A percentile compares a stretch with the other conserved stretches of the same genome.
Evolutionary conservation across 495 filamentous ascomycete species (phyloP).

Genomic region (Daldinia bambusicola): DNA sequence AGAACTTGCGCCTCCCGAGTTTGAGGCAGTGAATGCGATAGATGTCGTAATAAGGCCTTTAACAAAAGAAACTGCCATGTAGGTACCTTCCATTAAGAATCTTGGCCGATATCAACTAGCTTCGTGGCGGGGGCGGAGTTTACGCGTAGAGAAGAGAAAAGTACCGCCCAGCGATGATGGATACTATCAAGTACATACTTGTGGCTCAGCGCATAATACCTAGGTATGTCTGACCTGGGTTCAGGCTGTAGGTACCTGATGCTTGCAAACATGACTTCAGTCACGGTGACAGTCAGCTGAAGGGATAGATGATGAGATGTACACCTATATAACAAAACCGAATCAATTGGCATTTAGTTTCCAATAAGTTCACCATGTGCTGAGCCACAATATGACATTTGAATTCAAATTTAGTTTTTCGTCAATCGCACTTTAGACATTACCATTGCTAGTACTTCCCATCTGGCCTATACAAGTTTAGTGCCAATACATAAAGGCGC

Average conservation of each 20-base stretch:
- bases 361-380: neutral
- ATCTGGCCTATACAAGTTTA: neutral
- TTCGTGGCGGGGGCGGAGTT: slow-evolving; percentile 9
- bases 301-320: neutral
- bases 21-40: slow-evolving; percentile 35
- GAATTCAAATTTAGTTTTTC: neutral
- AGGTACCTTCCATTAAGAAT: neutral
- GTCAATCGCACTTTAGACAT: neutral
- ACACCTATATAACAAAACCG: neutral
- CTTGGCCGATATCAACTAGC: neutral
- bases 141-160: neutral
- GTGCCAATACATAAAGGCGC: neutral
- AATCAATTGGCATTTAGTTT: neutral
- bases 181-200: neutral
- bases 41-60: slow-evolving; percentile 1
- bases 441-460: neutral
- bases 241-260: no score
- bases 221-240: no score
- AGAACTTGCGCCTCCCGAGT: slow-evolving; percentile 32
- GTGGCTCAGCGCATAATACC: neutral
- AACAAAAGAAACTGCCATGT: neutral
- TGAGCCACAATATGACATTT: neutral
- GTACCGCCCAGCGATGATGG: neutral
- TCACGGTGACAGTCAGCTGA: neutral
- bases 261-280: no score